A percentile compares a stretch with the other conserved stretches of the same genome.
Evolutionary conservation across 2,329 filamentous ascomycete genomes (phyloP).

Genomic region (Botrytis sinoallii): DNA sequence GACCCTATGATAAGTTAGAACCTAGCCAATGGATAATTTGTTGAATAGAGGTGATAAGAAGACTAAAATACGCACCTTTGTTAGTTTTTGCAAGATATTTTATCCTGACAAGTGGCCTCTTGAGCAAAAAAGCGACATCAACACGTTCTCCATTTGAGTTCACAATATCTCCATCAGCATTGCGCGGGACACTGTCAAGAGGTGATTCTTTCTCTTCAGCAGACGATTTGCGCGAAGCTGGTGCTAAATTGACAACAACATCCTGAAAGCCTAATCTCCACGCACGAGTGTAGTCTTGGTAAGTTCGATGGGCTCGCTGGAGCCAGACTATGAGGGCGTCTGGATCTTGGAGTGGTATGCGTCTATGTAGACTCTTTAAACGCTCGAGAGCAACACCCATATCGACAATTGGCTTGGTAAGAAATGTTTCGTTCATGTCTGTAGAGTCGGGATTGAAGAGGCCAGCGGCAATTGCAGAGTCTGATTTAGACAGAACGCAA

Average conservation of each 20-base stretch:
- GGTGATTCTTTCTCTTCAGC: conserved; percentile 54
- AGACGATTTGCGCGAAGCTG: conserved; percentile 52
- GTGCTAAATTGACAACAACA: conserved; percentile 87
- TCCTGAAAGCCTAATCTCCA: conserved; percentile 96
- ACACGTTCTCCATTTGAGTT: conserved; percentile 73
- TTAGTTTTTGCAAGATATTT: conserved; percentile 85
- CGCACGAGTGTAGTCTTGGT: conserved; percentile 78
- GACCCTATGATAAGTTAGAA: conserved; percentile 25
- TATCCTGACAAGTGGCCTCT: conserved; percentile 80
- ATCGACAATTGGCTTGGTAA: conserved; percentile 81
- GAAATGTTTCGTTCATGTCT: conserved; percentile 53
- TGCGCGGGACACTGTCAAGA: conserved; percentile 56
- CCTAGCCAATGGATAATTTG: not conserved
- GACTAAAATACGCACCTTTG: conserved; percentile 55
- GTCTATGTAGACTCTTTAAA: conserved; percentile 74
- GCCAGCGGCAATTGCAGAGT: conserved; percentile 60
- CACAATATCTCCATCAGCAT: conserved; percentile 63
- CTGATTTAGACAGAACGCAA: conserved; percentile 73
- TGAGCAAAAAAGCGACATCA: conserved; percentile 89
- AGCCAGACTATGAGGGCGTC: conserved; percentile 78
- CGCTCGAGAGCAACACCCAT: conserved; percentile 92
- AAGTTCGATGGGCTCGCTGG: conserved; percentile 71
- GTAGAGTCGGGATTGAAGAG: conserved; percentile 57
- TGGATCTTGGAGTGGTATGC: conserved; percentile 71
- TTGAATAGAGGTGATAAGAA: not conserved